Conservation (phyloP, 345 rosid species). For the Camelina laxa region DNA sequence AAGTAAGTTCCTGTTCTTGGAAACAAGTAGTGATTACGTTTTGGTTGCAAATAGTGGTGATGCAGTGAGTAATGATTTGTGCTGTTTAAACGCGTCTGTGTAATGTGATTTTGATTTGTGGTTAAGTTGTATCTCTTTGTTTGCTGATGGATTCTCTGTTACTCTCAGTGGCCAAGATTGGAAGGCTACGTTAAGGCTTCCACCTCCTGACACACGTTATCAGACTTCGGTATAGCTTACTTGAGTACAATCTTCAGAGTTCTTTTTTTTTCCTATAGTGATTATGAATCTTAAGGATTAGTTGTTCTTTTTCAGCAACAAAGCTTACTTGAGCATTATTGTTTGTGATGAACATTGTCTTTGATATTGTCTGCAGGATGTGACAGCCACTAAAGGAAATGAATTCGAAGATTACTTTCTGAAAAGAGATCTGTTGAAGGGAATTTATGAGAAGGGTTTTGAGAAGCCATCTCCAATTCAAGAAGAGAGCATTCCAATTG, state of each 20-base stretch:
- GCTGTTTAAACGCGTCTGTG: not conserved
- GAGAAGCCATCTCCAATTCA: conserved; percentile 99
- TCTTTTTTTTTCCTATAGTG: not conserved
- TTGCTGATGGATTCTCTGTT: conserved; percentile 27
- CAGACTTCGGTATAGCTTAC: conserved; percentile 77
- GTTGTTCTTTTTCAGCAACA: conserved; percentile 47
- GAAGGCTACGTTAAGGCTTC: conserved; percentile 84
- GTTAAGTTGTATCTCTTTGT: conserved; percentile 14
- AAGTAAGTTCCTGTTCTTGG: conserved; percentile 50
- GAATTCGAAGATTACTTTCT: conserved; percentile 99
- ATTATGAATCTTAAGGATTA: not conserved
- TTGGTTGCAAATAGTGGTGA: not conserved
- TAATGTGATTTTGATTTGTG: conserved; percentile 17
- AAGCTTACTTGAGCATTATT: not conserved
- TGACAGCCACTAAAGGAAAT: conserved; percentile 98
- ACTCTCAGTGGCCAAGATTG: conserved; percentile 82
- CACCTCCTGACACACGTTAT: conserved; percentile 86
- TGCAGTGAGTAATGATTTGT: conserved; percentile 18
- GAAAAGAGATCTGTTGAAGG: conserved; percentile 94
- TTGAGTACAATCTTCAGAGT: not conserved
- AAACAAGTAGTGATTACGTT: not conserved
- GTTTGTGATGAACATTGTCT: conserved; percentile 43
- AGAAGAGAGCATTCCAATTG: conserved; percentile 99
- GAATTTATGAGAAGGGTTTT: conserved; percentile 97
- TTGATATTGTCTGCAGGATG: conserved; percentile 65